Evolutionary conservation across 139 green algal species (phyloP), one percentile per base, ranked within the genome.

Genomic region (Chlorella sp.): DNA sequence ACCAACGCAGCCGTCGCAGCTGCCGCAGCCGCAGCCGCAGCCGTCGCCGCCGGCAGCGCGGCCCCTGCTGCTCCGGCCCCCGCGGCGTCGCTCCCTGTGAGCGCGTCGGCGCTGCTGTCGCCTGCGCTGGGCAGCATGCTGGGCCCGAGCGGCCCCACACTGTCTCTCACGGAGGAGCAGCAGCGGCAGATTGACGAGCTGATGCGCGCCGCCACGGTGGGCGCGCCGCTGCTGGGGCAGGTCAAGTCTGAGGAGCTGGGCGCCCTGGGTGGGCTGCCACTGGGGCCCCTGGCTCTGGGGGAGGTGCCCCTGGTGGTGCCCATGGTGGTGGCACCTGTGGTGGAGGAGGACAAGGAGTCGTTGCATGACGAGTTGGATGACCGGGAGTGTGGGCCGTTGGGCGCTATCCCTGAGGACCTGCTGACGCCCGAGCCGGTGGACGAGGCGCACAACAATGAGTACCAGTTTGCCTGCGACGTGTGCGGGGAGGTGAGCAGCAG

Each of bases 391-490:
- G 42, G 17, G 42, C 10, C 17, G 42, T 10, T 55, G 10, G 42
- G 42, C 10, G 10, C 42, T 17, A 10, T 55, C 10, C 42, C 42
- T 10, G 42, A 24, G 42, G 42, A 10, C 10, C 42, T 55, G 10
- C 10, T 10, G 42, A 17, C 10, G 42, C 42, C 42, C 4, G 85
- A 73, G 42, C 65, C 32, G 17, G 55, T 62, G 31, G 85, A 87
- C 70, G 67, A 55, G 32, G 22, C 67, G 31, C 63, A 36, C 24
- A n/a, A n/a, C n/a, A n/a, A n/a, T n/a, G n/a, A n/a, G n/a, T n/a
- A n/a, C n/a, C n/a, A n/a, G n/a, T n/a, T n/a, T n/a, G n/a, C n/a
- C n/a, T 87, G 82, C 36, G 62, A n/a, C 1, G 23, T 20, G 22
- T 87, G 82, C 69, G 31, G 35, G 23, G 69, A 69, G 67, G 67